These are phyloP conservation scores for Ceratobasidium sp. DNA, from an alignment of 1,284 basidiomycete species.

Conservation along the genomic window DNA sequence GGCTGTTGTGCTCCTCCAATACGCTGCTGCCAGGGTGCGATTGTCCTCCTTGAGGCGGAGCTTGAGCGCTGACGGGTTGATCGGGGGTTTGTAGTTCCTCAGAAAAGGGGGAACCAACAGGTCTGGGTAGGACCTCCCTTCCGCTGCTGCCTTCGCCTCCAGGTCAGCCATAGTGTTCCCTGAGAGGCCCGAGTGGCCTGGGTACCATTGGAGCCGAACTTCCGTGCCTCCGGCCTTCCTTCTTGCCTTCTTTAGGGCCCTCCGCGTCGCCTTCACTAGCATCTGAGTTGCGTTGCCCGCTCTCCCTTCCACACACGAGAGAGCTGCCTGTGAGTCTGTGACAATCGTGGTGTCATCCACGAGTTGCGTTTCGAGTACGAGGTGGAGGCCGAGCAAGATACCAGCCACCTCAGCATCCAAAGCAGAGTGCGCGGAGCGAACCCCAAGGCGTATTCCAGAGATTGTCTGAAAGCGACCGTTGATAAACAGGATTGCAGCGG, in stretches of 20 bases:
- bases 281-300: neutral
- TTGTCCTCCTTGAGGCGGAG: neutral
- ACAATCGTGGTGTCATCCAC: neutral
- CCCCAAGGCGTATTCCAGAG: too few species aligned
- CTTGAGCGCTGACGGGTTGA: neutral
- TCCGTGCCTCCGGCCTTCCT: neutral
- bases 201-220: neutral
- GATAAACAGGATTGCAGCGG: too few species aligned
- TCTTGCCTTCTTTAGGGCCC: neutral
- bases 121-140: neutral
- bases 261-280: neutral
- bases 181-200: neutral
- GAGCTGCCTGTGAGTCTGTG: too few species aligned
- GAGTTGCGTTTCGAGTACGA: neutral
- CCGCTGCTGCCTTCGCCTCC: neutral
- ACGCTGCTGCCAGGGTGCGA: neutral
- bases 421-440: neutral
- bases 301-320: too few species aligned
- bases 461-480: too few species aligned
- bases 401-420: neutral
- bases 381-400: neutral
- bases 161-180: neutral
- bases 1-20: too few species aligned
- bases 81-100: neutral
- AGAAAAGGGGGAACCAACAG: neutral